phyloP scores from a whole-genome alignment of 371 early-diverging fungal genomes.

The Umbelopsis sp. region DNA sequence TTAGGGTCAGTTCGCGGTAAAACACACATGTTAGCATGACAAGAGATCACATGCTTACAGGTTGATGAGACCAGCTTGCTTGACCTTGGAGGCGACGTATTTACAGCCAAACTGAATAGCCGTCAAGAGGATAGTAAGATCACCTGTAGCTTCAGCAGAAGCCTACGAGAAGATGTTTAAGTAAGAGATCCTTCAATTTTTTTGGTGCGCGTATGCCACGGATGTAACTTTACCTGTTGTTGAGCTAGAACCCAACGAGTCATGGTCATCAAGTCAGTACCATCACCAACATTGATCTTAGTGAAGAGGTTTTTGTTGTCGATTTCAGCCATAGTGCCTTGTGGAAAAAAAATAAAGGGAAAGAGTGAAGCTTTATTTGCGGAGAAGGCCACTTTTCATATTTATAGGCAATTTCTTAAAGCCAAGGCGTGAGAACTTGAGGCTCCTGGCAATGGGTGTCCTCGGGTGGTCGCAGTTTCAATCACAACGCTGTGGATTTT shows the following conservation, averaged over 20 bases:
- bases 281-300: conserved; percentile 43
- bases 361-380: conserved; percentile 3
- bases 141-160: conserved; percentile 89
- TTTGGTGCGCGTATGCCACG: too few species aligned
- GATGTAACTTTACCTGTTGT: conserved; percentile 65
- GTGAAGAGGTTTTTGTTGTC: conserved; percentile 14
- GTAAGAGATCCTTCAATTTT: not conserved
- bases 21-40: conserved; percentile 1
- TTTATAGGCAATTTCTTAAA: not conserved
- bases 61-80: conserved; percentile 94
- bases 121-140: conserved; percentile 88
- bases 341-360: not conserved
- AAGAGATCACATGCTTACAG: conserved; percentile 63
- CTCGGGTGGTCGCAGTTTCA: conserved; percentile 15
- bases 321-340: not conserved
- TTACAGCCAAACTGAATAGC: conserved; percentile 96
- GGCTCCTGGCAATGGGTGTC: not conserved
- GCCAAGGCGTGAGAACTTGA: conserved; percentile 9
- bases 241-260: conserved; percentile 91
- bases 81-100: conserved; percentile 94
- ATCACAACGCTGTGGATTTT: too few species aligned
- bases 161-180: conserved; percentile 30
- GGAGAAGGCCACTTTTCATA: not conserved
- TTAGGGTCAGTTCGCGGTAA: not conserved
- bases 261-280: conserved; percentile 92